Base-by-base conservation (phyloP, 306 rosid genomes). In the Cucurbita argyrosperma region DNA sequence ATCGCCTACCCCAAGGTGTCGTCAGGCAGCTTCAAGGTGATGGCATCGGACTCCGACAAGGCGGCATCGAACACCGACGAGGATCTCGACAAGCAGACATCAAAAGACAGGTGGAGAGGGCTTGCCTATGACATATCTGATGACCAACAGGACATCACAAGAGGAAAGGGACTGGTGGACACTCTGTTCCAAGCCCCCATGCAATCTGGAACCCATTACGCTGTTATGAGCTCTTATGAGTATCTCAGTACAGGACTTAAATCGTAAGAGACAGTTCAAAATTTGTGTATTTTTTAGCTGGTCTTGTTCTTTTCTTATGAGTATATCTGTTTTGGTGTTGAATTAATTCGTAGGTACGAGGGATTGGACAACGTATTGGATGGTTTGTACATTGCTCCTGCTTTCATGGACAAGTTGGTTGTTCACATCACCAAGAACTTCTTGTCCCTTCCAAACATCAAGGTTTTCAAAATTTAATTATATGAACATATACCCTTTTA, bases 401-500 rank as follows among this genome's bases (percentile, higher is more conserved):
- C 97, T 52, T 95, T 95, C 63, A 84, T 95, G 99, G 99, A 95
- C 97, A 91, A 95, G 85, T 92, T 95, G 75, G 96, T 91, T 73
- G 96, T 95, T 76, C 99, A 95, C 90, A 83, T 95, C 91, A 79
- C 88, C 67, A 91, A 95, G 90, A 95, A 95, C 87, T 95, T 72
- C 87, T 81, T 95, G 97, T 43, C 76, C 75, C 80, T 95, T 42
- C 99, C 96, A 50, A 94, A 91, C 88, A 95, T 94, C 83, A 91
- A 94, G 97, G 98, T 80, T 67, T 46, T 46, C 15, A 46, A 46
- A 46, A 0, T 46, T 46, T 10, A 10, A 45, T 45, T 42, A 42
- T 45, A 45, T 45, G 49, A 45, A 46, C 0, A 11, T 10, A 46
- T 30, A 11, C 11, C 49, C 51, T 46, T 46, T 11, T 50, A 13